A percentile compares a stretch with the other conserved stretches of the same genome.
These are phyloP conservation scores for Ascodesmis nigricans DNA, from an alignment of 495 filamentous ascomycete genomes.

Conservation along the genomic window DNA sequence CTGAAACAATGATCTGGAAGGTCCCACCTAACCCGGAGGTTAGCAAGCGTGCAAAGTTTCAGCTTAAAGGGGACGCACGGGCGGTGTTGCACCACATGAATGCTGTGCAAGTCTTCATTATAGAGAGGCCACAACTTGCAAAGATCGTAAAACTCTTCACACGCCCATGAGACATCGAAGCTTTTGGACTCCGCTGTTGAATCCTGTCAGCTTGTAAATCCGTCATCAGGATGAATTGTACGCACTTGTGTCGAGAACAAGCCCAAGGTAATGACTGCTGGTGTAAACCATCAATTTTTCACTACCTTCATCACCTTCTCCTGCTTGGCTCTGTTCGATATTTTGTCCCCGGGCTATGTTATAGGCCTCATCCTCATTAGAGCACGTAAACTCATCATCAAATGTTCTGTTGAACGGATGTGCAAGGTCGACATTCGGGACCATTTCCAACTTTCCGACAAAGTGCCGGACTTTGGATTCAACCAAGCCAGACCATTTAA, in stretches of 20 bases:
- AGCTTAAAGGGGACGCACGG: slow-evolving; percentile 8
- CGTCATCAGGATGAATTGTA: slow-evolving; percentile 8
- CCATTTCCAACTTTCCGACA: slow-evolving; percentile 54
- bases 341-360: slow-evolving; percentile 32
- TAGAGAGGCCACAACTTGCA: slow-evolving; percentile 22
- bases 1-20: slow-evolving; percentile 79
- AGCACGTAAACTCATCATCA: slow-evolving; percentile 53
- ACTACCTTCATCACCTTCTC: slow-evolving; percentile 27
- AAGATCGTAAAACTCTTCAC: slow-evolving; percentile 23
- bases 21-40: slow-evolving; percentile 36
- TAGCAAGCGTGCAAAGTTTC: slow-evolving; percentile 8
- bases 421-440: slow-evolving; percentile 52
- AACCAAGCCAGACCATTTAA: slow-evolving; percentile 73
- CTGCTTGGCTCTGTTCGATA: slow-evolving; percentile 15
- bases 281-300: slow-evolving; percentile 39
- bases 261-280: slow-evolving; percentile 69
- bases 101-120: slow-evolving; percentile 18
- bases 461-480: slow-evolving; percentile 79
- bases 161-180: slow-evolving; percentile 27
- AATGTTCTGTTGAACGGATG: slow-evolving; percentile 89
- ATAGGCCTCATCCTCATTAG: slow-evolving; percentile 46
- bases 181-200: slow-evolving; percentile 24
- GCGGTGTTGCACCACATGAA: slow-evolving; percentile 20
- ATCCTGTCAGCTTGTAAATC: not conserved
- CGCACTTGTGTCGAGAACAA: slow-evolving; percentile 47